Percentiles rank a stretch among this genome's conserved stretches.
Evolutionary conservation across 2,329 filamentous ascomycete species (phyloP).

Genomic region (Ascochyta viciae-villosae): DNA sequence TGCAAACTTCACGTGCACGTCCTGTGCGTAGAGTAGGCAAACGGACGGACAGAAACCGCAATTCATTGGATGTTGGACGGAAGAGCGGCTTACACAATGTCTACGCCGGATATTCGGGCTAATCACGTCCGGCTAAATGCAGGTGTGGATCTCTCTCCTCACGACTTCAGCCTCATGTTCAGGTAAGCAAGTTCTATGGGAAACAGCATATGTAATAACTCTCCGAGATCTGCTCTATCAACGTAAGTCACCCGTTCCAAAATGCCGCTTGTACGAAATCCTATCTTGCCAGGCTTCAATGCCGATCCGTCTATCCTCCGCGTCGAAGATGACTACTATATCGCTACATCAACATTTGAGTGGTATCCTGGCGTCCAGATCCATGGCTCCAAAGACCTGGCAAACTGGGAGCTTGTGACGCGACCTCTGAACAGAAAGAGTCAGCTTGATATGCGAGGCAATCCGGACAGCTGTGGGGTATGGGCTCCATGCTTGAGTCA

Average conservation of each 20-base stretch:
- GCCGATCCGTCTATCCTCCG: conserved; percentile 66
- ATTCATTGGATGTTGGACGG: not conserved
- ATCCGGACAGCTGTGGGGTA: conserved; percentile 62
- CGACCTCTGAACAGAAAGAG: conserved; percentile 60
- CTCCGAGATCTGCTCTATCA: not conserved
- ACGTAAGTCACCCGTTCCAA: not conserved
- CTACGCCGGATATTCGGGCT: conserved; percentile 9
- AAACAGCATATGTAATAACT: conserved; percentile 4
- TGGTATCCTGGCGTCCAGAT: conserved; percentile 68
- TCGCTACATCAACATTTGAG: conserved; percentile 69
- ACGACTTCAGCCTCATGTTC: conserved; percentile 17
- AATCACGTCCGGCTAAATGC: conserved; percentile 15
- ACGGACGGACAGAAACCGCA: not conserved
- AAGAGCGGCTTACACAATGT: not conserved
- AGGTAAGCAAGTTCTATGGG: conserved; percentile 2
- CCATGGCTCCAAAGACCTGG: conserved; percentile 62
- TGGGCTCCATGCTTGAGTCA: conserved; percentile 71
- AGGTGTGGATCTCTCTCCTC: conserved; percentile 12
- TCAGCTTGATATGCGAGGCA: conserved; percentile 61
- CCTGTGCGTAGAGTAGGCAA: not conserved
- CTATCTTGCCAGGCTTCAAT: conserved; percentile 67
- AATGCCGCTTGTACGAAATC: conserved; percentile 53
- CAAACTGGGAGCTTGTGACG: conserved; percentile 61
- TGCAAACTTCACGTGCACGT: not conserved
- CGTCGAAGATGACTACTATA: conserved; percentile 61